These are phyloP conservation scores for Macadamia integrifolia DNA, from an alignment of 164 flowering plant genomes.

Conservation along the genomic window DNA sequence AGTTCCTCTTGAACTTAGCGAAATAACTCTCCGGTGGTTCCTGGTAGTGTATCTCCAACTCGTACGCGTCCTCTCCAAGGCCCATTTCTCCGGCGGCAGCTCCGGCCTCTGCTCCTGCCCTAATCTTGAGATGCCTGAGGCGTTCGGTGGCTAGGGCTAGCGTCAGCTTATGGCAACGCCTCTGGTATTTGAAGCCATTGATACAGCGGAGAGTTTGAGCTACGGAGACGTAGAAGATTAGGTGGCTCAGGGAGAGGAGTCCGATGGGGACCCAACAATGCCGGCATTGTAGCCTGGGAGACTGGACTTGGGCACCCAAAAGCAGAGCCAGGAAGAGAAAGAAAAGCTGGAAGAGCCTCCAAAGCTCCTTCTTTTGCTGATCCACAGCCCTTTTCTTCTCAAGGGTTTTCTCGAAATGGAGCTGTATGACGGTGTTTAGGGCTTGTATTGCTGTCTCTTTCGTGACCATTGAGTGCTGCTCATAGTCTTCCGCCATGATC, in stretches of 20 bases:
- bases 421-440: conserved; percentile 66
- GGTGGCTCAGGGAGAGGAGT: conserved; percentile 51
- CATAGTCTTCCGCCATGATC: conserved; percentile 37
- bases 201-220: conserved; percentile 72
- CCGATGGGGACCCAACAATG: conserved; percentile 65
- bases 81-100: neutral
- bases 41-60: conserved; percentile 55
- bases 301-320: conserved; percentile 32
- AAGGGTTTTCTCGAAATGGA: conserved; percentile 75
- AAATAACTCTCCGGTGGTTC: conserved; percentile 65
- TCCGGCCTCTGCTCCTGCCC: conserved; percentile 12
- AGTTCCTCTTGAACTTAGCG: conserved; percentile 71
- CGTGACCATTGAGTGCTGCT: conserved; percentile 22
- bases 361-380: conserved; percentile 64
- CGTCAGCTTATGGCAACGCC: conserved; percentile 73
- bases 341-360: conserved; percentile 52
- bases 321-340: conserved; percentile 51
- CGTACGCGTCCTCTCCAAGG: conserved; percentile 22
- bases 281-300: conserved; percentile 52
- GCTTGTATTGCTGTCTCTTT: conserved; percentile 58
- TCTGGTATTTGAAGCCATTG: conserved; percentile 74
- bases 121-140: conserved; percentile 44
- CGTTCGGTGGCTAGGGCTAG: conserved; percentile 62
- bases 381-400: conserved; percentile 64
- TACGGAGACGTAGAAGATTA: conserved; percentile 63